Conservation (phyloP, 805 yeast genomes). For the Pichia heedii region DNA sequence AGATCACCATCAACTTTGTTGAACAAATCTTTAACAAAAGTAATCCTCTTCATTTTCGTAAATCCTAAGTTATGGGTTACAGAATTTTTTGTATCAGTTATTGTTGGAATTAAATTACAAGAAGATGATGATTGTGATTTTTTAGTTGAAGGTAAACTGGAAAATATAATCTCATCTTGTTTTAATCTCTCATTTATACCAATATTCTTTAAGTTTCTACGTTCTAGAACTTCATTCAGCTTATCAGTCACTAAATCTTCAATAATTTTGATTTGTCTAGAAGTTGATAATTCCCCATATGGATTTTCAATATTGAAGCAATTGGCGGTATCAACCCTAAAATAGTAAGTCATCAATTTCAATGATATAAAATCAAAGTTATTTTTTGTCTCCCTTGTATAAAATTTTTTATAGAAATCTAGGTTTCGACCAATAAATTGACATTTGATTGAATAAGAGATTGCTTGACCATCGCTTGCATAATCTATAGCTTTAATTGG, state of each 20-base stretch:
- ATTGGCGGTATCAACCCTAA: constrained; percentile 16
- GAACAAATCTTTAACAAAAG: constrained; percentile 11
- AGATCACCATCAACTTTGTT: constrained; percentile 12
- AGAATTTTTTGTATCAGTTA: constrained; percentile 3
- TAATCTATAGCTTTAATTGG: constrained; percentile 45
- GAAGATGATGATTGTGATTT: neutral
- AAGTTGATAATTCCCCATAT: constrained; percentile 6
- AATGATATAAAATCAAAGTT: constrained; percentile 20
- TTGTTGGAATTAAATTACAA: neutral
- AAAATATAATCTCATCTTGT: constrained; percentile 13
- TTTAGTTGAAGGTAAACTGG: constrained; percentile 3
- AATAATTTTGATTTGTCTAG: constrained; percentile 9
- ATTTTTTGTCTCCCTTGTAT: constrained; percentile 11
- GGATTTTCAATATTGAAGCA: neutral
- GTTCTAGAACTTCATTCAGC: constrained; percentile 7
- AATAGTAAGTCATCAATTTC: constrained; percentile 13
- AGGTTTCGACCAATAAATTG: constrained; percentile 40
- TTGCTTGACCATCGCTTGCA: constrained; percentile 31
- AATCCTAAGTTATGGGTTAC: neutral
- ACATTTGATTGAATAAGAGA: constrained; percentile 46
- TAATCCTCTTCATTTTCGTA: neutral
- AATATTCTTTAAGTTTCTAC: constrained; percentile 7
- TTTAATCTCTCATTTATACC: constrained; percentile 4
- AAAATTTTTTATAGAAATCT: constrained; percentile 19
- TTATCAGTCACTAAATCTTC: constrained; percentile 10